phyloP scores from a whole-genome alignment of 2,329 filamentous ascomycete genomes.

The Calonectria hongkongensis region DNA sequence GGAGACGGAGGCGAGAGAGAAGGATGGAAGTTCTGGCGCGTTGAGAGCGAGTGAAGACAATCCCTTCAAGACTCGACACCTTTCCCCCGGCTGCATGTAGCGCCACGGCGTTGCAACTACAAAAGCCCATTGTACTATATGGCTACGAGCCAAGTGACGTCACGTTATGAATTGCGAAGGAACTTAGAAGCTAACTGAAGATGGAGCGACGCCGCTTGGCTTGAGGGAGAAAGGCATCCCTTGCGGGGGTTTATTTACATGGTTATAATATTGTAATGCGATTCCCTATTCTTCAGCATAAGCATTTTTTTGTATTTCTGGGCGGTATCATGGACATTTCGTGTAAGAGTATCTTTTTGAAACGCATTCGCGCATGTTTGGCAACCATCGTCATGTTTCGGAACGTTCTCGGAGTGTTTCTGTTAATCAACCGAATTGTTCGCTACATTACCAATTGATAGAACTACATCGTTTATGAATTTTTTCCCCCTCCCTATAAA shows the following conservation, averaged over 20 bases:
- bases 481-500: background rate
- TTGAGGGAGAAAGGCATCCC: conserved; percentile 45
- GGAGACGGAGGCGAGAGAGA: conserved; percentile 81
- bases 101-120: conserved; percentile 30
- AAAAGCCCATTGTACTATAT: conserved; percentile 47
- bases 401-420: conserved; percentile 25
- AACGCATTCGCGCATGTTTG: background rate
- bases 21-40: conserved; percentile 91
- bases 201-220: conserved; percentile 45
- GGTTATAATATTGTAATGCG: conserved; percentile 55
- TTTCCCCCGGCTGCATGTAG: conserved; percentile 25
- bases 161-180: conserved; percentile 46
- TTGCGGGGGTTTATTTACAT: conserved; percentile 48
- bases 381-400: background rate
- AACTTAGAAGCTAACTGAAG: conserved; percentile 42
- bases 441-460: background rate
- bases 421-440: conserved; percentile 16
- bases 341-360: background rate
- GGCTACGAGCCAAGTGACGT: conserved; percentile 50
- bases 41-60: conserved; percentile 66
- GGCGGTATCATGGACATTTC: background rate
- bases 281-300: conserved; percentile 45
- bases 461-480: background rate
- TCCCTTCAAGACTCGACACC: conserved; percentile 25
- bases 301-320: background rate